Evolutionary conservation across 129 eudicot species (phyloP), one percentile per base, ranked within the genome.

Genomic region (Artemisia annua): DNA sequence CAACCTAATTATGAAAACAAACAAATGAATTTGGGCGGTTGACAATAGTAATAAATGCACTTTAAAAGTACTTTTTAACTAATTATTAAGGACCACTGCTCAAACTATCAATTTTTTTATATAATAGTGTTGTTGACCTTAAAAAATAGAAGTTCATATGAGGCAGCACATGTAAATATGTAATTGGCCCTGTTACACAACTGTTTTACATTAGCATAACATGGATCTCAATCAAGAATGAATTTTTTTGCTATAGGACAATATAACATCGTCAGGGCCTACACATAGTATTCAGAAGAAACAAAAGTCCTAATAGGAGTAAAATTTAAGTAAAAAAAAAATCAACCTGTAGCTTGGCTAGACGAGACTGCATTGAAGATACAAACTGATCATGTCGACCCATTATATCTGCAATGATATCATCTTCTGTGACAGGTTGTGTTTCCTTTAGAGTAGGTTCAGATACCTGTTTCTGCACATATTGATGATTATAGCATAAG

Each of bases 291-390:
- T 58, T 49, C 54, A 69, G 19, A 50, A 69, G 11, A 50, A 39
- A 48, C 26, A 56, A 17, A 55, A 2, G 44, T 26, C 46, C 46
- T 7, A 39, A 39, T 39, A 28, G 18, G 53, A 46, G 49, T 66
- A 13, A 17, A 60, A 18, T 30, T n/a, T 51, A 30, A n/a, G 9
- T 35, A 54, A 11, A 24, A 49, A 24, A 49, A 59, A 6, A 7
- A 78, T 20, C 46, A 82, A 93, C 98, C 98, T 87, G 92, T 51
- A 93, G 79, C 78, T 93, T 90, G 70, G 84, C 85, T 44, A 89
- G 75, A 64, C 98, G 98, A 71, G 97, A 82, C 70, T 83, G 94
- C 97, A 90, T 82, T 54, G 87, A 84, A 61, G 89, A 79, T 71
- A 90, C 80, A 73, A 93, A 90, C 76, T 87, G 83, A 78, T 83